Evolutionary conservation across 805 yeast genomes (phyloP).

Genomic region (Candida nanaspora): DNA sequence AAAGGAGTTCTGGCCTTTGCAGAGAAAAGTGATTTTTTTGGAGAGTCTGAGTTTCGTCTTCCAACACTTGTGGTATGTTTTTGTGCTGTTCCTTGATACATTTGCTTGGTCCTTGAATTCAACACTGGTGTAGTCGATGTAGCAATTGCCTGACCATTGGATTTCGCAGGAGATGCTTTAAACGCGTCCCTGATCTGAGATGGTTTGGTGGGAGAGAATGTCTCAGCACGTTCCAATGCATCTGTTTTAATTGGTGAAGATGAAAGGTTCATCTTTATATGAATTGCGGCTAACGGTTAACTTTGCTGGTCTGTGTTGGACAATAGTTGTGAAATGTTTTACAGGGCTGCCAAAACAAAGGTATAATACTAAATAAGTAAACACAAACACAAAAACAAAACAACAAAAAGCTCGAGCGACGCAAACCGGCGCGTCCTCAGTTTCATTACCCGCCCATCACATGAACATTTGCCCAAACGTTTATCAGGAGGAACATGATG

Average conservation of each 20-base stretch:
- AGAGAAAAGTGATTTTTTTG: constrained; percentile 6
- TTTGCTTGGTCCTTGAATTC: constrained; percentile 18
- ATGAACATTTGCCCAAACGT: no score
- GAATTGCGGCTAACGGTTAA: no score
- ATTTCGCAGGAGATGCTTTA: not conserved
- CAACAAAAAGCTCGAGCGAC: no score
- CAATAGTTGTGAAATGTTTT: no score
- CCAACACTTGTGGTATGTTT: not conserved
- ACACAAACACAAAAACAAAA: no score
- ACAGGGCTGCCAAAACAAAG: no score
- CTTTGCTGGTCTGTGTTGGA: no score
- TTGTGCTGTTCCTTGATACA: constrained; percentile 11
- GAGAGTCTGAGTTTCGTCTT: constrained; percentile 17
- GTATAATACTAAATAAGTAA: no score
- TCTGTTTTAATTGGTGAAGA: not conserved
- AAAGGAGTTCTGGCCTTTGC: constrained; percentile 14
- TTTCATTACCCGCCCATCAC: no score
- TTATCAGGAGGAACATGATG: no score
- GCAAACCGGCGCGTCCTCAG: no score
- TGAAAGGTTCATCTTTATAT: not conserved
- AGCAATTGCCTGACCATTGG: not conserved
- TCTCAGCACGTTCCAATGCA: not conserved
- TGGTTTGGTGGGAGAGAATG: constrained; percentile 1
- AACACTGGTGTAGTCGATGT: not conserved
- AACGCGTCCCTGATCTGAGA: not conserved